Evolutionary conservation across 768 basidiomycete species (phyloP).

Genomic region (button mushroom (Agaricus bisporus)): DNA sequence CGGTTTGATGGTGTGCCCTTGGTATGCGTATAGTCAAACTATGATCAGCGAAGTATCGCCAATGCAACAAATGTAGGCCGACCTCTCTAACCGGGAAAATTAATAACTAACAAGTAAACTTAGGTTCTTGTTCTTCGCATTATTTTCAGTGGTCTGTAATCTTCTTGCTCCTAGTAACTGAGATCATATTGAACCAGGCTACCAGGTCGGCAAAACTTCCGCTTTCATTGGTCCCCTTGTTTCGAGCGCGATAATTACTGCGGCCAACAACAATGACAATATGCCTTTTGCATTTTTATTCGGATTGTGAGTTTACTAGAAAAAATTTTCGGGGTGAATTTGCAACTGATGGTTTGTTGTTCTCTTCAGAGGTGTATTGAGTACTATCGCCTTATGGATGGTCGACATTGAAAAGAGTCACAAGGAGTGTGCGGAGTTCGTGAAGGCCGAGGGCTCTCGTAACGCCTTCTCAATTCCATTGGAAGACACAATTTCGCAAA

Average conservation of each 20-base stretch:
- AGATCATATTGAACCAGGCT: not conserved
- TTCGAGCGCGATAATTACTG: constrained; percentile 69
- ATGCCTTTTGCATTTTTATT: constrained; percentile 76
- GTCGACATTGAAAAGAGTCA: constrained; percentile 63
- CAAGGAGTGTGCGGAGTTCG: constrained; percentile 55
- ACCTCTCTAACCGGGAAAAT: not conserved
- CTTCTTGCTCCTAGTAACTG: not conserved
- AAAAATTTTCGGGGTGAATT: not conserved
- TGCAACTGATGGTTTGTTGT: not conserved
- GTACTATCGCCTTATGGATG: constrained; percentile 54
- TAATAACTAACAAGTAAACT: constrained; percentile 10
- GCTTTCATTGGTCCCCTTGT: constrained; percentile 74
- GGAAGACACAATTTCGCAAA: not conserved
- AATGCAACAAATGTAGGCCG: constrained; percentile 56
- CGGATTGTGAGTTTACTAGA: constrained; percentile 44
- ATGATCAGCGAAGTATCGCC: constrained; percentile 80
- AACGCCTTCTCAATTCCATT: constrained; percentile 16
- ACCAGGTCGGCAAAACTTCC: constrained; percentile 65
- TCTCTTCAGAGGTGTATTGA: constrained; percentile 37
- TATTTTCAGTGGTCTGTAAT: constrained; percentile 56
- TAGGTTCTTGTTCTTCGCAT: constrained; percentile 70
- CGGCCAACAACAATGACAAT: constrained; percentile 60
- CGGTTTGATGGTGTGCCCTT: constrained; percentile 70
- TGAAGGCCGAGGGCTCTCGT: constrained; percentile 40
- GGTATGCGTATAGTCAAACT: constrained; percentile 79